phyloP scores from a whole-genome alignment of 164 flowering plant species.

The Magnolia kwangsiensis region DNA sequence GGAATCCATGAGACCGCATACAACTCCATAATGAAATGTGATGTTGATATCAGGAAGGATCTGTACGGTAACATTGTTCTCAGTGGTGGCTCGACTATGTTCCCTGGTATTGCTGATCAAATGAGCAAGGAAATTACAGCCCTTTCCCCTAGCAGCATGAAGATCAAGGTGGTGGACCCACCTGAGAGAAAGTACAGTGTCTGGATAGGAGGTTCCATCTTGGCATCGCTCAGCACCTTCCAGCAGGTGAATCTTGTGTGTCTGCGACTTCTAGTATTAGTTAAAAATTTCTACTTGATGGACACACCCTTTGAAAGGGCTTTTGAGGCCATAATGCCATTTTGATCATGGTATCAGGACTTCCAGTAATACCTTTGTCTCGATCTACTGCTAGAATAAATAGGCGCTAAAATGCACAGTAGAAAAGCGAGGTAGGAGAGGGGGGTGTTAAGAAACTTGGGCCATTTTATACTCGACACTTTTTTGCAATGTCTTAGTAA shows the following conservation, averaged over 20 bases:
- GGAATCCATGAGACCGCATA: constrained; percentile 80
- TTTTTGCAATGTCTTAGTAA: too few species aligned
- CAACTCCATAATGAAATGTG: constrained; percentile 84
- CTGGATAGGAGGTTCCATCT: constrained; percentile 83
- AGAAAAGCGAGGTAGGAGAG: too few species aligned
- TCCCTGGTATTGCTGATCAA: constrained; percentile 78
- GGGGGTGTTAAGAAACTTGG: too few species aligned
- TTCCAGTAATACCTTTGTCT: not conserved
- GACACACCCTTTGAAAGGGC: not conserved
- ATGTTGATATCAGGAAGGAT: constrained; percentile 80
- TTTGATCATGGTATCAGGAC: too few species aligned
- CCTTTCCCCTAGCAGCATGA: constrained; percentile 81
- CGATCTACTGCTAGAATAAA: not conserved
- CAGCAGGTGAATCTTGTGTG: constrained; percentile 48
- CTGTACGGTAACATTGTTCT: constrained; percentile 75
- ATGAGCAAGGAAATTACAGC: constrained; percentile 91
- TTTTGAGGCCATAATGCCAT: not conserved
- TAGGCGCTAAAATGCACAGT: too few species aligned
- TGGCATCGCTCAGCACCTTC: constrained; percentile 79
- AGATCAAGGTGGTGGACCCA: constrained; percentile 84
- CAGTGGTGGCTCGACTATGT: constrained; percentile 88
- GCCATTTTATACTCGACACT: too few species aligned
- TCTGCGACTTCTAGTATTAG: too few species aligned
- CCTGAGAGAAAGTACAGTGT: constrained; percentile 92
- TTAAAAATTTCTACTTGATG: too few species aligned